A percentile compares a stretch with the other conserved stretches of the same genome.
Conservation (phyloP, 2,329 filamentous ascomycete genomes). For the Ceratocystis diversiconidia region DNA sequence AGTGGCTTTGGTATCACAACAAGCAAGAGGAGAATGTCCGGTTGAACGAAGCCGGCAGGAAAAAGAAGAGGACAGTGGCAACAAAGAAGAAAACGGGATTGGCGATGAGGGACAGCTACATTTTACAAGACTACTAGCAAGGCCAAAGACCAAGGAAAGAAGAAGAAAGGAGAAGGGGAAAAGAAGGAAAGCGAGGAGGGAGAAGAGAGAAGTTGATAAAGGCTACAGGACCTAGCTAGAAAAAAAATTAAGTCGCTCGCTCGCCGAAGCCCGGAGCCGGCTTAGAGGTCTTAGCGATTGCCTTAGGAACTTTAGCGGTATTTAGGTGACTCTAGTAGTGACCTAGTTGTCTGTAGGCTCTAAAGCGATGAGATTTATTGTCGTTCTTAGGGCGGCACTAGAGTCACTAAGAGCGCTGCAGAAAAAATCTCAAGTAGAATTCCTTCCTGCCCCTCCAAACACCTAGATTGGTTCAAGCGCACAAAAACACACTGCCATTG, state of each 20-base stretch:
- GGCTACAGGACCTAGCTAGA: not conserved
- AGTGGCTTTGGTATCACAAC: not conserved
- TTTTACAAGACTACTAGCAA: not conserved
- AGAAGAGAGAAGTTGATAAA: conserved; percentile 6
- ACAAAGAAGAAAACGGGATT: not conserved
- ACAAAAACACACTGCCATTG: not conserved
- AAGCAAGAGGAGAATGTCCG: not conserved
- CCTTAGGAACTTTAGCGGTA: not conserved
- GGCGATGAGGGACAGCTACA: not conserved
- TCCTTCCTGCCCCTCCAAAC: conserved; percentile 3
- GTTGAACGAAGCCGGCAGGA: not conserved
- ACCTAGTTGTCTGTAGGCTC: too few relatives aligned
- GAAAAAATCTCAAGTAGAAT: conserved; percentile 3
- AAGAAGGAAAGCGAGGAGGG: not conserved
- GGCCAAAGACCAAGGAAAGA: not conserved
- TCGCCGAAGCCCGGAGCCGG: conserved; percentile 18
- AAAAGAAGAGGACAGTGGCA: not conserved
- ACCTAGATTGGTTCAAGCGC: conserved; percentile 7
- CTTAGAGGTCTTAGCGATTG: not conserved
- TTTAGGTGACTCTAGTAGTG: too few relatives aligned
- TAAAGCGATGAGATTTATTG: too few relatives aligned
- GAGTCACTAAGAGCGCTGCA: not conserved
- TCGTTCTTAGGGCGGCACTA: too few relatives aligned
- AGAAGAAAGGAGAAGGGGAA: not conserved
- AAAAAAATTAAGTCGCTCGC: conserved; percentile 9